Conservation (phyloP, 2,329 filamentous ascomycete species). For the Hypoxylon sp. region DNA sequence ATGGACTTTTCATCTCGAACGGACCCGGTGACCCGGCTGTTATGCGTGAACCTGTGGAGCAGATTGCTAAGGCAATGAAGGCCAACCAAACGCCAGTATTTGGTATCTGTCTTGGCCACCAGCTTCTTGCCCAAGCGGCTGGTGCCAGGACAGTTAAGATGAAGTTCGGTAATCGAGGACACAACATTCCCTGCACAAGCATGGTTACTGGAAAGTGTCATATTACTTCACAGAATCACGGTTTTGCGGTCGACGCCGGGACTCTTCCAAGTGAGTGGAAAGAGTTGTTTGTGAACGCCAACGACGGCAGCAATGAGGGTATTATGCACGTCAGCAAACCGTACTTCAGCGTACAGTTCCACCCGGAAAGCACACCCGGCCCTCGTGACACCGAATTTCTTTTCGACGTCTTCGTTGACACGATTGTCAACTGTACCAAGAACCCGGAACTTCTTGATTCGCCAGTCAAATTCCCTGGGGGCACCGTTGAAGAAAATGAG, state of each 20-base stretch:
- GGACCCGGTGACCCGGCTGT: conserved; percentile 95
- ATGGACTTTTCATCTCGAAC: conserved; percentile 98
- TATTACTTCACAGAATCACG: conserved; percentile 99
- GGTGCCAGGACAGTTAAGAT: conserved; percentile 92
- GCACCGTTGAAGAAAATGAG: conserved; percentile 83
- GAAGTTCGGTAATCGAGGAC: conserved; percentile 99
- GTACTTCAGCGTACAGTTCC: conserved; percentile 99
- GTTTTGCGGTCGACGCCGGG: conserved; percentile 88
- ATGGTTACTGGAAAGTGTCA: conserved; percentile 96
- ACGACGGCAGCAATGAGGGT: conserved; percentile 98
- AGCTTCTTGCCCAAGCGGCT: conserved; percentile 89
- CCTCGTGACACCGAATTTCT: conserved; percentile 96
- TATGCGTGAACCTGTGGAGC: conserved; percentile 82
- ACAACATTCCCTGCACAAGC: conserved; percentile 98
- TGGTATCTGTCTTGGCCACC: conserved; percentile 96
- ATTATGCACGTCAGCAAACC: conserved; percentile 89
- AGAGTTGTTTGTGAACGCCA: conserved; percentile 97
- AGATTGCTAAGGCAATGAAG: conserved; percentile 82
- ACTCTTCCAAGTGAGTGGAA: conserved; percentile 85
- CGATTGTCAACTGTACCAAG: conserved; percentile 79
- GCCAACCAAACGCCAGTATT: conserved; percentile 90
- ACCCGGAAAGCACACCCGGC: conserved; percentile 96
- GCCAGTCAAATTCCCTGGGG: conserved; percentile 90
- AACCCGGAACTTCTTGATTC: conserved; percentile 76
- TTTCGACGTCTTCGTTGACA: conserved; percentile 95